A percentile compares a stretch with the other conserved stretches of the same genome.
Conservation (phyloP, 2,329 filamentous ascomycete genomes). For the Diaporthe citriasiana region DNA sequence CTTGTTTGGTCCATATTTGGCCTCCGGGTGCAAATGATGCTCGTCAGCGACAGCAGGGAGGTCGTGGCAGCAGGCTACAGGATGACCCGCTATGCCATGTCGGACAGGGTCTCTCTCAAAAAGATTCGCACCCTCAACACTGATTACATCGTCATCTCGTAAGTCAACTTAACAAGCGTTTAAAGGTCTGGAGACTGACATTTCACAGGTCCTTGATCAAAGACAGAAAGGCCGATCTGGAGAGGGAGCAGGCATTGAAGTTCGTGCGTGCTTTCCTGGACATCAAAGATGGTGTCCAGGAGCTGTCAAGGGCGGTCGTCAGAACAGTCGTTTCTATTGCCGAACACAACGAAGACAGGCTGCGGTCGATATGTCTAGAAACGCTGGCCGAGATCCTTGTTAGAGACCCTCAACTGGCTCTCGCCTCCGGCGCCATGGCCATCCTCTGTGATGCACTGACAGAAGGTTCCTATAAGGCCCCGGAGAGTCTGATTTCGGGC, state of each 20-base stretch:
- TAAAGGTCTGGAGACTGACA: slow-evolving; percentile 33
- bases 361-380: slow-evolving; percentile 91
- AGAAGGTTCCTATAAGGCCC: slow-evolving; percentile 92
- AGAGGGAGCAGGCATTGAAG: slow-evolving; percentile 96
- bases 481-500: slow-evolving; percentile 88
- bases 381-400: slow-evolving; percentile 93
- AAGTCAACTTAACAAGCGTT: slow-evolving; percentile 45
- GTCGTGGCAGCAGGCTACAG: slow-evolving; percentile 95
- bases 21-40: slow-evolving; percentile 92
- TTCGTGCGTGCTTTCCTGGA: slow-evolving; percentile 96
- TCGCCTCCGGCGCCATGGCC: slow-evolving; percentile 86
- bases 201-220: slow-evolving; percentile 82
- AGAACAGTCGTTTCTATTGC: slow-evolving; percentile 92
- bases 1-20: slow-evolving; percentile 97
- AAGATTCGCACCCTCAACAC: slow-evolving; percentile 91
- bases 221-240: slow-evolving; percentile 95
- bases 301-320: slow-evolving; percentile 88
- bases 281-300: slow-evolving; percentile 90
- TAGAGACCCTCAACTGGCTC: slow-evolving; percentile 83
- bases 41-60: slow-evolving; percentile 94
- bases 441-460: slow-evolving; percentile 92
- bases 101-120: slow-evolving; percentile 88
- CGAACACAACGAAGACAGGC: slow-evolving; percentile 85
- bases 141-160: slow-evolving; percentile 89
- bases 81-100: slow-evolving; percentile 93